Conservation (phyloP, 2,329 filamentous ascomycete species). For the Cercospora sp. region DNA sequence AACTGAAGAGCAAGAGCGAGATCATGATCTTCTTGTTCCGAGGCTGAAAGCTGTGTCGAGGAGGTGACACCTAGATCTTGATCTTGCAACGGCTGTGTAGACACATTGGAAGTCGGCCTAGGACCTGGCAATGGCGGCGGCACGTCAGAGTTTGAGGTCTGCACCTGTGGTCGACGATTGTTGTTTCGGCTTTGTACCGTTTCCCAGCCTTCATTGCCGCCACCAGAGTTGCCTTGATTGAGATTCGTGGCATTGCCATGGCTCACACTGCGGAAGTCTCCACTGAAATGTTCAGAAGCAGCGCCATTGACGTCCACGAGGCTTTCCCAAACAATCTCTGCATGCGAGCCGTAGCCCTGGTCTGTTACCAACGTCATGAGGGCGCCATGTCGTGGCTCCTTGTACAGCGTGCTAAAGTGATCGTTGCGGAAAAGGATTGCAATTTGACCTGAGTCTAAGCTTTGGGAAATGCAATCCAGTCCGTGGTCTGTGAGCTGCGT, state of each 20-base stretch:
- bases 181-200: conserved; percentile 50
- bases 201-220: conserved; percentile 54
- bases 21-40: conserved; percentile 78
- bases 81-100: conserved; percentile 11
- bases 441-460: conserved; percentile 72
- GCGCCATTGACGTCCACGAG: conserved; percentile 85
- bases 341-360: conserved; percentile 81
- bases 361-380: conserved; percentile 88
- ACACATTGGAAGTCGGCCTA: conserved; percentile 26
- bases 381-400: conserved; percentile 74
- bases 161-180: conserved; percentile 20
- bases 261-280: conserved; percentile 85
- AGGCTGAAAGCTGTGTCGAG: conserved; percentile 43
- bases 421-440: conserved; percentile 96
- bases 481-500: conserved; percentile 87
- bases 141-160: conserved; percentile 15
- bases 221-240: conserved; percentile 29
- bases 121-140: conserved; percentile 31
- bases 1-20: conserved; percentile 86
- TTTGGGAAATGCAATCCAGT: conserved; percentile 69
- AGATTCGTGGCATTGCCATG: conserved; percentile 47
- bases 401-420: conserved; percentile 92
- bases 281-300: conserved; percentile 79
- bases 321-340: conserved; percentile 95
- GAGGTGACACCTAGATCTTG: conserved; percentile 7